These are phyloP conservation scores for Apophysomyces sp. DNA, from an alignment of 371 early-diverging fungal genomes.

Conservation along the genomic window DNA sequence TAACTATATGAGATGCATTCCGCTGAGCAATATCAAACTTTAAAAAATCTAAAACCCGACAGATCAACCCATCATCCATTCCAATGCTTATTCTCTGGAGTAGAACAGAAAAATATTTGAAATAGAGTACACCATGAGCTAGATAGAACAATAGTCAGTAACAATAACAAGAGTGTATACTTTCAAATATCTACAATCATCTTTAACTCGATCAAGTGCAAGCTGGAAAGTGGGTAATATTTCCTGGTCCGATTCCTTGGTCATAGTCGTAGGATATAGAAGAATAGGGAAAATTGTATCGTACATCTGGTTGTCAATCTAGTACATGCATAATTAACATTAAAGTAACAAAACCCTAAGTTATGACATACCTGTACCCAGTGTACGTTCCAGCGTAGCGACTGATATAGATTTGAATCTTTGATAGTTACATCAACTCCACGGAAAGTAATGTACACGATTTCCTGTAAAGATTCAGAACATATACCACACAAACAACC, in stretches of 20 bases:
- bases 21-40: constrained; percentile 70
- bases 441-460: constrained; percentile 80
- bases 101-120: constrained; percentile 87
- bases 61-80: constrained; percentile 89
- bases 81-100: constrained; percentile 92
- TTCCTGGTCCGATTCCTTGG: constrained; percentile 60
- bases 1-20: constrained; percentile 28
- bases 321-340: neutral
- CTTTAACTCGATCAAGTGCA: constrained; percentile 76
- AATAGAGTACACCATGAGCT: constrained; percentile 87
- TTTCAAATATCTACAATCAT: constrained; percentile 50
- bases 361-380: constrained; percentile 72
- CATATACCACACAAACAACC: neutral
- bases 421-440: constrained; percentile 72
- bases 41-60: constrained; percentile 81
- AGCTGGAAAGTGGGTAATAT: constrained; percentile 65
- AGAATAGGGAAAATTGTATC: constrained; percentile 85
- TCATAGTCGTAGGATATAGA: constrained; percentile 87
- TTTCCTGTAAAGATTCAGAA: constrained; percentile 54
- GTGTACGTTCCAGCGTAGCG: constrained; percentile 70
- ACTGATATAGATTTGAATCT: constrained; percentile 77
- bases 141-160: neutral
- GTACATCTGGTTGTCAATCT: constrained; percentile 93
- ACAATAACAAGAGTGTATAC: neutral
- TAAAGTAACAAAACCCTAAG: neutral